Percentiles rank a stretch among this genome's conserved stretches.
phyloP scores from a whole-genome alignment of 352 stramenopile species.

The Phytophthora uliginosa region DNA sequence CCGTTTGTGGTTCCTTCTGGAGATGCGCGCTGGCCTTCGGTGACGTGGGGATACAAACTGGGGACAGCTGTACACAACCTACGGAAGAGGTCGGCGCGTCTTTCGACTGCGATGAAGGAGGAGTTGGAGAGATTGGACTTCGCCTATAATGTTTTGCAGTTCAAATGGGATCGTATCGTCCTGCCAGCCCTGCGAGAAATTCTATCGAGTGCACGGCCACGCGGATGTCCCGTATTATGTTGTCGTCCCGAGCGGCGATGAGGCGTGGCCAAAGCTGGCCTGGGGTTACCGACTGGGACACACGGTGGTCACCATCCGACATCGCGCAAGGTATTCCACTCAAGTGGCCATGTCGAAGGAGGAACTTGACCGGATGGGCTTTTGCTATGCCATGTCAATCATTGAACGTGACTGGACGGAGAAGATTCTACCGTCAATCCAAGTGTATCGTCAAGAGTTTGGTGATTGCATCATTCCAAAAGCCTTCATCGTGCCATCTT shows the following conservation, averaged over 20 bases:
- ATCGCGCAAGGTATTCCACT: background rate
- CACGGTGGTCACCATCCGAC: background rate
- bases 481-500: background rate
- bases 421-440: background rate
- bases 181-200: background rate
- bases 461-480: background rate
- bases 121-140: background rate
- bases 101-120: background rate
- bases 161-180: background rate
- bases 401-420: background rate
- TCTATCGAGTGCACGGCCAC: background rate
- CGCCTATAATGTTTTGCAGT: background rate
- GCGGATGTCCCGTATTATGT: background rate
- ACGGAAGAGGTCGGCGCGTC: background rate
- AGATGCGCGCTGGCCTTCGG: background rate
- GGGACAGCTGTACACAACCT: background rate
- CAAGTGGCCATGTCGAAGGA: background rate
- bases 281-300: background rate
- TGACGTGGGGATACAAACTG: background rate
- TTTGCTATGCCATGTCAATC: background rate
- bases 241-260: background rate
- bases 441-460: background rate
- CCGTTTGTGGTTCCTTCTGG: background rate
- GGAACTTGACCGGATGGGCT: background rate
- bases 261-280: background rate